Evolutionary conservation across 2,329 filamentous ascomycete species (phyloP).

Genomic region (Exophiala sideris): DNA sequence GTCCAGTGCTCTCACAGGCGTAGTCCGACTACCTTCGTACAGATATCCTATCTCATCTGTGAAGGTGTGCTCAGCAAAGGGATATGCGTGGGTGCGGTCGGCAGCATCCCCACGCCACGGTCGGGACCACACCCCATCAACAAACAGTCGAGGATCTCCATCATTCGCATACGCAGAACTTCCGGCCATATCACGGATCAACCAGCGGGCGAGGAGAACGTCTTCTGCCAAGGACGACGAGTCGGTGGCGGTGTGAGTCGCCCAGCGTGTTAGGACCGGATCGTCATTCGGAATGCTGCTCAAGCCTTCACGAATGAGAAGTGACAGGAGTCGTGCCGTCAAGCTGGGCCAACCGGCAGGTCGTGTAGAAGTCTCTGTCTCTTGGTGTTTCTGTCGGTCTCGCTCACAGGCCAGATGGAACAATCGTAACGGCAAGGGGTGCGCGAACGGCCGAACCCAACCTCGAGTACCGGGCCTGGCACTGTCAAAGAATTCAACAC

Average conservation of each 20-base stretch:
- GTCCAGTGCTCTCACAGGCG: too few relatives aligned
- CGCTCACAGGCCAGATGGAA: constrained; percentile 20
- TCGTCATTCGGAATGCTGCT: constrained; percentile 21
- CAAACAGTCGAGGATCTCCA: background rate
- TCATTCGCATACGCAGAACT: constrained; percentile 1
- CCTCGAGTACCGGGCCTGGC: background rate
- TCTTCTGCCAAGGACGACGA: background rate
- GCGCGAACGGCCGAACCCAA: background rate
- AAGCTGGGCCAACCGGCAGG: background rate
- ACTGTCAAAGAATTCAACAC: background rate
- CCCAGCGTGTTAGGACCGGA: constrained; percentile 21
- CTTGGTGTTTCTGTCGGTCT: background rate
- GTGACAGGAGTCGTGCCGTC: constrained; percentile 6
- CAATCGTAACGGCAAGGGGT: constrained; percentile 17
- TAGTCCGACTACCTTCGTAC: background rate
- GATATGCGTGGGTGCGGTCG: background rate
- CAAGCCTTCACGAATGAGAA: constrained; percentile 19
- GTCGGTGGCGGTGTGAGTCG: background rate
- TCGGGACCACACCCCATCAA: background rate
- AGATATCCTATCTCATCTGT: constrained; percentile 8
- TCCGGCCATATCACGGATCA: constrained; percentile 20
- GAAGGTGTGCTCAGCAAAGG: background rate
- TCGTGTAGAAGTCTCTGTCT: too few relatives aligned
- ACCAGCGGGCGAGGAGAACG: constrained; percentile 11
- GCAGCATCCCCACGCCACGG: background rate